A percentile compares a stretch with the other conserved stretches of the same genome.
Evolutionary conservation across 495 filamentous ascomycete species (phyloP).

Genomic region (Lophium mytilinum): DNA sequence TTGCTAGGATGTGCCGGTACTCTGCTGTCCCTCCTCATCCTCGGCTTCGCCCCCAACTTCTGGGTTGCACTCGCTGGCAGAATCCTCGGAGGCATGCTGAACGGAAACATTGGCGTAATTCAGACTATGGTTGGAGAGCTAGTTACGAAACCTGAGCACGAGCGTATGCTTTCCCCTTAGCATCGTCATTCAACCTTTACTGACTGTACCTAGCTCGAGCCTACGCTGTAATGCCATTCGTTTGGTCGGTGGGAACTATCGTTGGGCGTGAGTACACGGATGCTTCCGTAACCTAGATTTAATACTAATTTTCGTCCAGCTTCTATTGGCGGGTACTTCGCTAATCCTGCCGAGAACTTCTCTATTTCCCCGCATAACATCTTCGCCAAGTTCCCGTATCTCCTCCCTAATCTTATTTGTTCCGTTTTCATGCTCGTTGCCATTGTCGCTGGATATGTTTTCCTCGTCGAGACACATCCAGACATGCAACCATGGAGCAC

Average conservation of each 20-base stretch:
- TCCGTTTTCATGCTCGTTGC: constrained; percentile 61
- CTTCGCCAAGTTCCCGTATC: constrained; percentile 72
- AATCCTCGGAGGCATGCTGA: constrained; percentile 69
- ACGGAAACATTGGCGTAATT: constrained; percentile 83
- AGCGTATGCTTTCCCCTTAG: constrained; percentile 52
- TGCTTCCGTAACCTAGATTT: background rate
- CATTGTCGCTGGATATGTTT: constrained; percentile 63
- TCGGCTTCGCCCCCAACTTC: constrained; percentile 74
- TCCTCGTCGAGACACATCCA: constrained; percentile 74
- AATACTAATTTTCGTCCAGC: constrained; percentile 27
- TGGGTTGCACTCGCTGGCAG: constrained; percentile 69
- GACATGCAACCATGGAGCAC: constrained; percentile 59
- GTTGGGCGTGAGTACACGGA: constrained; percentile 47
- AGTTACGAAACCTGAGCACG: constrained; percentile 69
- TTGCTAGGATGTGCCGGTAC: constrained; percentile 73
- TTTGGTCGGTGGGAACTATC: constrained; percentile 81
- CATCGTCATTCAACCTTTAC: background rate
- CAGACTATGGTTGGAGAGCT: constrained; percentile 89
- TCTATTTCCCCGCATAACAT: constrained; percentile 58
- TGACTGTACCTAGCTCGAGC: constrained; percentile 52
- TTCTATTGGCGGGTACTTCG: constrained; percentile 70
- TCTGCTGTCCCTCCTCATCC: constrained; percentile 66
- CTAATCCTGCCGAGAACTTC: constrained; percentile 61
- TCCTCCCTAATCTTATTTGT: constrained; percentile 74
- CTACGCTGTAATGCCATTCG: constrained; percentile 80